phyloP scores from a whole-genome alignment of 768 basidiomycete species.

The Arthromyces matolae region DNA sequence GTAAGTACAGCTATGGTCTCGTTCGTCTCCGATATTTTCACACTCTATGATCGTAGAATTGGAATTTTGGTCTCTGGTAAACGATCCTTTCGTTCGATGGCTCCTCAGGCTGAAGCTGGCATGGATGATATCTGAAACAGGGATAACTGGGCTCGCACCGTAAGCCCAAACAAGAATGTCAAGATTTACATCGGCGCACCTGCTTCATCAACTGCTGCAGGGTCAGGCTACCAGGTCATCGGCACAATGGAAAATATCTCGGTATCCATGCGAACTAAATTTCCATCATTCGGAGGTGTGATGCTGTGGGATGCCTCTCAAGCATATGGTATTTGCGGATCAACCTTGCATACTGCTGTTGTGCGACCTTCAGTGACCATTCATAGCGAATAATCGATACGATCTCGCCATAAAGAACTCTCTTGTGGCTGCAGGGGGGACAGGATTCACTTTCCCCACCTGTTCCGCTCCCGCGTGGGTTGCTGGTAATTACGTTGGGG shows the following conservation, averaged over 20 bases:
- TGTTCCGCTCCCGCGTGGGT: slow-evolving; percentile 55
- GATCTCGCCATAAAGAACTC: slow-evolving; percentile 60
- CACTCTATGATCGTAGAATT: too few relatives aligned
- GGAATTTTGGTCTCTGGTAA: slow-evolving; percentile 61
- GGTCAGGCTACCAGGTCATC: slow-evolving; percentile 55
- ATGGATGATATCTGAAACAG: slow-evolving; percentile 26
- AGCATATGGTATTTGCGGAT: slow-evolving; percentile 36
- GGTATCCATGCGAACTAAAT: slow-evolving; percentile 48
- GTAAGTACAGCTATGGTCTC: slow-evolving; percentile 32
- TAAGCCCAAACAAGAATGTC: slow-evolving; percentile 56
- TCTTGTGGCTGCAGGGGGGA: slow-evolving; percentile 58
- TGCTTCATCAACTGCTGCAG: slow-evolving; percentile 52
- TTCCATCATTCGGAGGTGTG: slow-evolving; percentile 65
- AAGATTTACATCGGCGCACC: slow-evolving; percentile 68
- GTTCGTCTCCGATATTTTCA: slow-evolving; percentile 14
- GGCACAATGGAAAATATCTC: slow-evolving; percentile 45
- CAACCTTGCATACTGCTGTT: not conserved
- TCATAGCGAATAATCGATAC: slow-evolving; percentile 52
- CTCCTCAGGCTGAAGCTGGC: too few relatives aligned
- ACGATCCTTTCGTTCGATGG: too few relatives aligned
- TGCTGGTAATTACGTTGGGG: slow-evolving; percentile 49
- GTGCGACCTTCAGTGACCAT: not conserved
- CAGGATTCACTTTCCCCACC: slow-evolving; percentile 61
- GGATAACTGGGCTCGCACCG: slow-evolving; percentile 62
- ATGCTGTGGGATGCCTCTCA: slow-evolving; percentile 52